Percentiles rank a stretch among this genome's conserved stretches.
Conservation (phyloP, 371 early-diverging fungal species). For the Mucor ambiguus region DNA sequence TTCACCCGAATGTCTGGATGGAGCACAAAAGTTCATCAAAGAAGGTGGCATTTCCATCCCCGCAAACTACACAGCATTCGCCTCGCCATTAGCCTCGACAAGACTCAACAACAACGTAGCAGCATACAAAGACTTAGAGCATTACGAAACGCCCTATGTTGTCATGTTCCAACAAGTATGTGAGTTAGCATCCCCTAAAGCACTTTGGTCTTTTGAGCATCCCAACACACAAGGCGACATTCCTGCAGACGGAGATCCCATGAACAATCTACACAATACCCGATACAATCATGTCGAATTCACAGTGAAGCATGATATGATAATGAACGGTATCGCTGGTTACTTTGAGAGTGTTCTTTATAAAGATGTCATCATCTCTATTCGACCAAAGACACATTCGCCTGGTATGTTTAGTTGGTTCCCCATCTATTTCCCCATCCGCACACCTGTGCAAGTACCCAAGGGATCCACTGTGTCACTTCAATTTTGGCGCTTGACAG, state of each 20-base stretch:
- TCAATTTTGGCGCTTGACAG: constrained; percentile 86
- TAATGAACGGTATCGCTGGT: constrained; percentile 93
- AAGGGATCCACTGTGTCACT: constrained; percentile 59
- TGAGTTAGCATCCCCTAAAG: constrained; percentile 67
- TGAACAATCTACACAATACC: constrained; percentile 75
- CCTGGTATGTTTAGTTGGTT: constrained; percentile 97
- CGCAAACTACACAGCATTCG: constrained; percentile 75
- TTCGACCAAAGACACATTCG: constrained; percentile 84
- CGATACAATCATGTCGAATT: constrained; percentile 65
- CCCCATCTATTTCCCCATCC: constrained; percentile 92
- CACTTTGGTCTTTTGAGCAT: constrained; percentile 86
- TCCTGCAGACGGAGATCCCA: constrained; percentile 45
- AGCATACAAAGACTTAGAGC: constrained; percentile 64
- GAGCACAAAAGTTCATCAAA: constrained; percentile 85
- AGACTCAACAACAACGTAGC: constrained; percentile 71
- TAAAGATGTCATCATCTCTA: constrained; percentile 82
- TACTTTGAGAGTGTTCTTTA: constrained; percentile 93
- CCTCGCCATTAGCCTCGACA: constrained; percentile 86
- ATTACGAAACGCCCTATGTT: constrained; percentile 90
- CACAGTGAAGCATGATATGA: constrained; percentile 51
- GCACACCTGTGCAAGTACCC: constrained; percentile 71
- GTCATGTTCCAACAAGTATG: constrained; percentile 84
- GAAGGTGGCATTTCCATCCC: constrained; percentile 92
- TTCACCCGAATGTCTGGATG: constrained; percentile 96
- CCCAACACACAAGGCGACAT: constrained; percentile 53